Percentiles rank a stretch among this genome's conserved stretches.
Conservation (phyloP, 2,329 filamentous ascomycete species). For the Penicillium sp. region DNA sequence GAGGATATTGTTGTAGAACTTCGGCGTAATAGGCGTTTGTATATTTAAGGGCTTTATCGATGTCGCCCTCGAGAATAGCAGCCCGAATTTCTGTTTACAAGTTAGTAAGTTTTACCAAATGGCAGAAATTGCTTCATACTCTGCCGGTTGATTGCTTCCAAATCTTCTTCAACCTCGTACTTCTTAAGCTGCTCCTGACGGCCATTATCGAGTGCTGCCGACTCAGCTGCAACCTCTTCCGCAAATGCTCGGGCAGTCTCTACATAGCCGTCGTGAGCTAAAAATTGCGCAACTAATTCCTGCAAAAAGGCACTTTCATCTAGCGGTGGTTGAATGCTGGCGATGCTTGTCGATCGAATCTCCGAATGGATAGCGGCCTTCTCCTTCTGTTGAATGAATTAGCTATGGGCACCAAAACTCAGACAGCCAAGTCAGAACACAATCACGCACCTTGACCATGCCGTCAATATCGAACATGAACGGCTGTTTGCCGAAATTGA, state of each 20-base stretch:
- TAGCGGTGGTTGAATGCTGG: slow-evolving; percentile 65
- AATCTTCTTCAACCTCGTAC: slow-evolving; percentile 75
- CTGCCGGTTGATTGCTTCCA: slow-evolving; percentile 85
- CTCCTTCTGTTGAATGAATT: slow-evolving; percentile 57
- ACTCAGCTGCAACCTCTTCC: slow-evolving; percentile 76
- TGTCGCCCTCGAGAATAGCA: slow-evolving; percentile 87
- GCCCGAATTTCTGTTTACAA: slow-evolving; percentile 72
- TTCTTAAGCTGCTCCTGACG: slow-evolving; percentile 57
- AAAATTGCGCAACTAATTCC: slow-evolving; percentile 81
- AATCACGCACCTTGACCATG: slow-evolving; percentile 71
- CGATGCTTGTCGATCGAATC: slow-evolving; percentile 65
- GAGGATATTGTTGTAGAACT: slow-evolving; percentile 78
- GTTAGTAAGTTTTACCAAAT: background rate
- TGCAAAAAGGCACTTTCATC: slow-evolving; percentile 81
- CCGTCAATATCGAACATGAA: slow-evolving; percentile 92
- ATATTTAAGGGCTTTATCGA: slow-evolving; percentile 85
- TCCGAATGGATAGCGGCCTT: slow-evolving; percentile 62
- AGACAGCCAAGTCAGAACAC: background rate
- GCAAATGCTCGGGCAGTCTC: slow-evolving; percentile 90
- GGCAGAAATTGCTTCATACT: slow-evolving; percentile 58
- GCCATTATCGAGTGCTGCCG: slow-evolving; percentile 68
- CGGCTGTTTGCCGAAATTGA: slow-evolving; percentile 70
- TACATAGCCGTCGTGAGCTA: slow-evolving; percentile 94
- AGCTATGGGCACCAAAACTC: slow-evolving; percentile 8
- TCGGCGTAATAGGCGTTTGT: slow-evolving; percentile 78